Evolutionary conservation across 2,329 filamentous ascomycete genomes (phyloP), one percentile per base, ranked within the genome.

Genomic region (Aspergillus brasiliensis): DNA sequence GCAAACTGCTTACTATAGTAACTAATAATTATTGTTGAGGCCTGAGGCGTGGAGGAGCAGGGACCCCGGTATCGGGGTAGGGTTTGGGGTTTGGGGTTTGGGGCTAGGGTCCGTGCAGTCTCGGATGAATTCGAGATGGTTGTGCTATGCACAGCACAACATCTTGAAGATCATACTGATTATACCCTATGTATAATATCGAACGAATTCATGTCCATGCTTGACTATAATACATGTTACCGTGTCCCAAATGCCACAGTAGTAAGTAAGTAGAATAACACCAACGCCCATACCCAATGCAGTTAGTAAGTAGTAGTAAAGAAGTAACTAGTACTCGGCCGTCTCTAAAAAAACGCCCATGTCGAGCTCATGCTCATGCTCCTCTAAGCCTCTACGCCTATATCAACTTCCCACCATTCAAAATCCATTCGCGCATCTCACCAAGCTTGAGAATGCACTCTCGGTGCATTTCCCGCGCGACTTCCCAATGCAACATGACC

Each of bases 401-500:
- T n/a, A 61, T 44, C n/a, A 62, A 56, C 56, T 57, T 75, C 0
- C 75, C 74, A 21, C 74, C 73, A 51, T 68, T 66, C 7, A 68
- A 65, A 42, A 79, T 72, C 73, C 73, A 76, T 42, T 78, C 69
- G 23, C 79, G 73, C 56, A 77, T 63, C 28, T 71, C 64, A 3
- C 76, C 77, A 38, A 82, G 70, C 21, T 77, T 73, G 44, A 73
- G 57, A 58, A 83, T 75, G 64, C 75, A 77, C 10, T 76, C 72
- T 34, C 74, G 69, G 63, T 83, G 81, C 59, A 75, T 63, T 57
- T 82, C 80, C 59, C 76, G 77, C 3, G 79, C 78, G 13, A 81
- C 74, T 44, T 81, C 77, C 80, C 79, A 82, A 65, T 81, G 80
- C 56, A 76, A 72, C n/a, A 77, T 71, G 48, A 81, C 78, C 51